Base-by-base conservation (phyloP, 1,284 basidiomycete species). In the Ceratobasidium sp. region DNA sequence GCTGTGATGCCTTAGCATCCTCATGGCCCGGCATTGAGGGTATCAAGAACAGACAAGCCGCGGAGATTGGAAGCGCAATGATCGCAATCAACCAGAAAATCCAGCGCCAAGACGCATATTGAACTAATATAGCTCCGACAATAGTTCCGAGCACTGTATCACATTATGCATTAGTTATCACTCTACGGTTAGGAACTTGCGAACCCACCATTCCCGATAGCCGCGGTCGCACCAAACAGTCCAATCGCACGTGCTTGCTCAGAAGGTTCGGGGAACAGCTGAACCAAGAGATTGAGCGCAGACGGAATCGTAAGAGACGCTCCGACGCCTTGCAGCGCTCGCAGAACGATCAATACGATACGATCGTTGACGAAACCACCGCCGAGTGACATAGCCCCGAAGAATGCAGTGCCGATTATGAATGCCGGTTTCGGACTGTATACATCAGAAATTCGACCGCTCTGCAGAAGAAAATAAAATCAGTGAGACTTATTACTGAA, bases 201-300 rank as follows among this genome's bases (percentile, higher is more conserved):
- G 31, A 48, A 41, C 84, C n/a, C 74, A 87, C 86, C 82, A 76
- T 86, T 84, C 14, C 83, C 86, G 19, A 86, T 75, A 8, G 84
- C 84, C 22, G 85, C 86, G 67, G 83, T 84, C 0, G 85, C 85
- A 54, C 85, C 86, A 67, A 86, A 86, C 6, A 85, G 77, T 17
- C 82, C 82, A 41, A 87, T 84, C 0, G 86, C 86, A 50, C 83
- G 83, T 47, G 86, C 82, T 78, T 87, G 87, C 76, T 84, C 83
- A 0, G 74, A 74, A 7, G 85, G 83, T 29, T 86, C 83, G 1
- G 85, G 83, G 78, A 87, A 88, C 50, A 85, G 78, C 33, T 81
- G 82, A 17, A 87, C 85, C 31, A 87, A 81, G 19, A 87, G 82
- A 27, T 83, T 80, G 24, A 88, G 79, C 7, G 87, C 84, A 9